Evolutionary conservation across 164 flowering plant genomes (phyloP).

Genomic region (Platanus orientalis): DNA sequence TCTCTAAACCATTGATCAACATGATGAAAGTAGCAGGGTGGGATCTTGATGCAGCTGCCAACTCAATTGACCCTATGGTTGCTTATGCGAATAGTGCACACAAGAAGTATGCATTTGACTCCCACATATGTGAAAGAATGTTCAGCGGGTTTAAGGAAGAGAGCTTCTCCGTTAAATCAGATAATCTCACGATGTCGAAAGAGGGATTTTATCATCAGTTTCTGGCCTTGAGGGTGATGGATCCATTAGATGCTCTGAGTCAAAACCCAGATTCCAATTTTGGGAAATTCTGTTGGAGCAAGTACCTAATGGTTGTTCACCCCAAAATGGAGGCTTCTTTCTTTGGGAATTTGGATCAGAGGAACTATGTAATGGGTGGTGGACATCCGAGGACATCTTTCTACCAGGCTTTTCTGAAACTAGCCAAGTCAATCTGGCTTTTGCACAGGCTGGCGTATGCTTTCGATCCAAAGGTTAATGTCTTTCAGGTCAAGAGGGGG

Average conservation of each 20-base stretch:
- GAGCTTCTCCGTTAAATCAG: constrained; percentile 50
- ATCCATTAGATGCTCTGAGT: constrained; percentile 72
- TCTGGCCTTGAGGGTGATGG: constrained; percentile 66
- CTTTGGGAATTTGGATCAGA: constrained; percentile 86
- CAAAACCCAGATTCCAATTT: constrained; percentile 78
- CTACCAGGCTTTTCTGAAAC: constrained; percentile 82
- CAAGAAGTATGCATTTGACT: constrained; percentile 96
- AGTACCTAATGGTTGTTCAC: constrained; percentile 69
- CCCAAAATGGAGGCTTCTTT: constrained; percentile 95
- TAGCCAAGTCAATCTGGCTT: constrained; percentile 90
- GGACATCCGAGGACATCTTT: constrained; percentile 97
- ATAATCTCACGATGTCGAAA: constrained; percentile 27
- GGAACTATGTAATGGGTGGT: constrained; percentile 69
- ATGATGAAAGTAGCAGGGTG: constrained; percentile 99
- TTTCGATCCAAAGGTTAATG: constrained; percentile 66
- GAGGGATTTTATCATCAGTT: constrained; percentile 81
- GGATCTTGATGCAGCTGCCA: constrained; percentile 97
- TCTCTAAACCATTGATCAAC: constrained; percentile 91
- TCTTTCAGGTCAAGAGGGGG: constrained; percentile 79
- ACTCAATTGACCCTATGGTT: constrained; percentile 68
- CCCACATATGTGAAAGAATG: constrained; percentile 84
- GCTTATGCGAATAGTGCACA: constrained; percentile 87
- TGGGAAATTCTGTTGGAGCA: constrained; percentile 78
- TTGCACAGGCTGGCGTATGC: constrained; percentile 77
- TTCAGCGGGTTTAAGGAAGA: constrained; percentile 84